Evolutionary conservation across 352 stramenopile genomes (phyloP).

Genomic region (Blastocystis sp.): DNA sequence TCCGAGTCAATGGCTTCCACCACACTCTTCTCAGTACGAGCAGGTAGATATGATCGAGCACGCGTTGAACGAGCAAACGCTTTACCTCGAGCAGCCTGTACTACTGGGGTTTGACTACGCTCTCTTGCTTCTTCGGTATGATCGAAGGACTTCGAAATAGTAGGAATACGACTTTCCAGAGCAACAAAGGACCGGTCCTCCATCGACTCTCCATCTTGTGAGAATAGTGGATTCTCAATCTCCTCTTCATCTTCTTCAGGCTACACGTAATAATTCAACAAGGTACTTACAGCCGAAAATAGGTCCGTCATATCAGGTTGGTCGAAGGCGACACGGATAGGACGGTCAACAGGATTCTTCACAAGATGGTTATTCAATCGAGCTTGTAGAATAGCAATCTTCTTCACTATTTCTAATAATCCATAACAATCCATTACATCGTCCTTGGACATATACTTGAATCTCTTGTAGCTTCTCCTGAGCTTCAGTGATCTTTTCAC

Average conservation of each 20-base stretch:
- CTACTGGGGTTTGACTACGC: not conserved
- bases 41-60: constrained; percentile 15
- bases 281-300: not conserved
- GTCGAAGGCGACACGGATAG: not conserved
- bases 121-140: not conserved
- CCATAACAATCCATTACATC: not conserved
- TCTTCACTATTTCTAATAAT: constrained; percentile 1
- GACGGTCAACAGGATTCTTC: not conserved
- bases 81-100: not conserved
- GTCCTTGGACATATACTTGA: not conserved
- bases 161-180: not conserved
- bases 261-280: not conserved
- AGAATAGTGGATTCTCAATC: not conserved
- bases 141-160: not conserved
- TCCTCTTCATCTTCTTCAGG: constrained; percentile 1
- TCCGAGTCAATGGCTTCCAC: constrained; percentile 12
- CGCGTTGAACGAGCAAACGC: constrained; percentile 8
- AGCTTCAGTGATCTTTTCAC: constrained; percentile 13
- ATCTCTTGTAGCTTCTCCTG: not conserved
- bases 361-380: constrained; percentile 33
- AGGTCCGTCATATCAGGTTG: constrained; percentile 6
- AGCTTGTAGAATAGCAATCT: not conserved
- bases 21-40: not conserved
- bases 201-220: not conserved
- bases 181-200: not conserved